Conservation (phyloP, 1,284 basidiomycete genomes). For the Veloboletus limbatus region DNA sequence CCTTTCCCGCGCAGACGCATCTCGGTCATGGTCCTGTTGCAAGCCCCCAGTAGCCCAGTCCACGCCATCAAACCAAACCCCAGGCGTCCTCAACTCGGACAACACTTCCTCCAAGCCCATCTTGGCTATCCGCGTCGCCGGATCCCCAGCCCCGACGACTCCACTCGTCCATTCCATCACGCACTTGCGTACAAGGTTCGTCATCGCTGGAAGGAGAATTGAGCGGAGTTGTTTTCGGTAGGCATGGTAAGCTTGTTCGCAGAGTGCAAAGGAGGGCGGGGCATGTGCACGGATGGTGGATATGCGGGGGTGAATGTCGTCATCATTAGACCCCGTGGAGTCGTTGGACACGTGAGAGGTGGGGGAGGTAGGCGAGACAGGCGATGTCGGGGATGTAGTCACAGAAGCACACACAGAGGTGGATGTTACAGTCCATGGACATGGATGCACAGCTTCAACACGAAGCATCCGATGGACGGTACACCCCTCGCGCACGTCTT, state of each 20-base stretch:
- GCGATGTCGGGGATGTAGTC: slow-evolving; percentile 20
- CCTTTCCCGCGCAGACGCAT: slow-evolving; percentile 29
- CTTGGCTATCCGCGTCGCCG: slow-evolving; percentile 45
- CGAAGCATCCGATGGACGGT: slow-evolving; percentile 35
- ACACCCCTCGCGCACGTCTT: slow-evolving; percentile 20
- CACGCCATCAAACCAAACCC: slow-evolving; percentile 64
- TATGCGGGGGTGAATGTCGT: slow-evolving; percentile 48
- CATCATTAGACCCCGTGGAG: slow-evolving; percentile 10
- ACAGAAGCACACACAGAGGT: slow-evolving; percentile 11
- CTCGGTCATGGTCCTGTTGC: slow-evolving; percentile 11
- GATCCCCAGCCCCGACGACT: slow-evolving; percentile 34
- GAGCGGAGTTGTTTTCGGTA: slow-evolving; percentile 54
- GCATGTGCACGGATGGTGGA: slow-evolving; percentile 43
- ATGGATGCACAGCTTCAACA: slow-evolving; percentile 59
- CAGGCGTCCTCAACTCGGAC: slow-evolving; percentile 50
- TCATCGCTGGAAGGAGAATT: slow-evolving; percentile 61
- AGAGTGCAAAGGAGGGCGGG: slow-evolving; percentile 55
- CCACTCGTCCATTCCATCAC: slow-evolving; percentile 51
- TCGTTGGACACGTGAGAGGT: slow-evolving; percentile 16
- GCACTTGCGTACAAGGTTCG: slow-evolving; percentile 60
- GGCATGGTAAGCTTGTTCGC: slow-evolving; percentile 55
- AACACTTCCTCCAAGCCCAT: slow-evolving; percentile 64
- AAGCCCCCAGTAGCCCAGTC: slow-evolving; percentile 46
- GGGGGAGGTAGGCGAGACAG: slow-evolving; percentile 10
- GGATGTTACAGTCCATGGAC: slow-evolving; percentile 52